Percentiles rank a stretch among this genome's conserved stretches.
Conservation (phyloP, 2,329 filamentous ascomycete genomes). For the Thermochaetoides dissita region DNA sequence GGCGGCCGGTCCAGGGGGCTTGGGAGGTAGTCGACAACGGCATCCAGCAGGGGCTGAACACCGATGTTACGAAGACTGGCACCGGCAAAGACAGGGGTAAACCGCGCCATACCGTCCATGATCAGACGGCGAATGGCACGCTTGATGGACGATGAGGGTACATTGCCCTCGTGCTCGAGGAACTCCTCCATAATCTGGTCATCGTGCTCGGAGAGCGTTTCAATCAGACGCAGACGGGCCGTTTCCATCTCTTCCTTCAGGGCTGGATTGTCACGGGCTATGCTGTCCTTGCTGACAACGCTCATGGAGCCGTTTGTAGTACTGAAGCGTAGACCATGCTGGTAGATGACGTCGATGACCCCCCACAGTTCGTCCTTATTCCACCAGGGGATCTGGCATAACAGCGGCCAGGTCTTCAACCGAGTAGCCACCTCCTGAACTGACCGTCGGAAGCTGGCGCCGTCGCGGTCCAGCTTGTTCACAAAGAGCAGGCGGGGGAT, state of each 20-base stretch:
- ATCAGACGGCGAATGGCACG: constrained; percentile 62
- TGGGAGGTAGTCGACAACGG: constrained; percentile 75
- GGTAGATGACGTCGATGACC: constrained; percentile 68
- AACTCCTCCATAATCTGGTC: constrained; percentile 76
- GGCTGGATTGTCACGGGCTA: constrained; percentile 39
- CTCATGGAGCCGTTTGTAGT: constrained; percentile 28
- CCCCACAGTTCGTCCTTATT: constrained; percentile 67
- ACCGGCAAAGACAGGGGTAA: constrained; percentile 79
- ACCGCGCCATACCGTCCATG: constrained; percentile 49
- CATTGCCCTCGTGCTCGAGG: constrained; percentile 62
- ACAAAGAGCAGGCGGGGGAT: constrained; percentile 74
- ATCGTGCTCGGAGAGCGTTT: constrained; percentile 77
- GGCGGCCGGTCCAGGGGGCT: constrained; percentile 69
- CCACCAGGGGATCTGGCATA: constrained; percentile 96
- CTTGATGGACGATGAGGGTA: constrained; percentile 53
- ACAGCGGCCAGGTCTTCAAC: constrained; percentile 70
- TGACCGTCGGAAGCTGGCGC: constrained; percentile 68
- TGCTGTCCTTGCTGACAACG: constrained; percentile 17
- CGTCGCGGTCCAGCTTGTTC: constrained; percentile 76
- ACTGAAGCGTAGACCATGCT: constrained; percentile 62
- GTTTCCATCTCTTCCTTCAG: constrained; percentile 55
- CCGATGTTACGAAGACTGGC: constrained; percentile 91
- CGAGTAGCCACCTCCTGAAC: constrained; percentile 73
- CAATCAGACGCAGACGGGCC: constrained; percentile 65
- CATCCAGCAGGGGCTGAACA: constrained; percentile 81